Evolutionary conservation across 495 filamentous ascomycete genomes (phyloP).

Genomic region (Penicillium malachiteum): DNA sequence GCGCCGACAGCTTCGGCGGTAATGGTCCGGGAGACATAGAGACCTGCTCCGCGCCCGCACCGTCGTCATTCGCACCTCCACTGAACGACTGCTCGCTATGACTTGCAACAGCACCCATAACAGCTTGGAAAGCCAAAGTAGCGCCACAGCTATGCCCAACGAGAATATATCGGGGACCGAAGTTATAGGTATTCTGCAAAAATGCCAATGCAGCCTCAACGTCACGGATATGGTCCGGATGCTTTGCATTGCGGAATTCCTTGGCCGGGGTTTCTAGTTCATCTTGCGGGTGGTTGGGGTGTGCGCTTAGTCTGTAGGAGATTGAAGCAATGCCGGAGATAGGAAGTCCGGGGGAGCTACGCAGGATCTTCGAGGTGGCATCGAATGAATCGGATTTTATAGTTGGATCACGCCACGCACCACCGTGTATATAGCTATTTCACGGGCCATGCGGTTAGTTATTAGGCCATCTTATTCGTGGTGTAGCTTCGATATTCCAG

Average conservation of each 20-base stretch:
- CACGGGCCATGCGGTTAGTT: neutral
- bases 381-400: conserved; percentile 52
- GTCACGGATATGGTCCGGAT: conserved; percentile 76
- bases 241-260: conserved; percentile 49
- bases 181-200: conserved; percentile 55
- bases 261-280: conserved; percentile 31
- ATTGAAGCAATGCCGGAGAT: conserved; percentile 69
- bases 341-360: conserved; percentile 24
- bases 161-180: conserved; percentile 58
- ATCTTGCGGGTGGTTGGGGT: conserved; percentile 60
- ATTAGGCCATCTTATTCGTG: neutral
- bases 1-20: conserved; percentile 21
- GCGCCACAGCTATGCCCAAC: conserved; percentile 78
- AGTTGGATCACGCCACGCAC: conserved; percentile 81
- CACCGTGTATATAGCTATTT: conserved; percentile 81
- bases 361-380: conserved; percentile 46
- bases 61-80: conserved; percentile 3
- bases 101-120: conserved; percentile 43
- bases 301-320: conserved; percentile 76
- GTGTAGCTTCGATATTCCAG: neutral
- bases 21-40: conserved; percentile 18
- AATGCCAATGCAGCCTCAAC: conserved; percentile 60
- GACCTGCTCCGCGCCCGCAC: conserved; percentile 9
- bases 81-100: conserved; percentile 24
- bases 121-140: conserved; percentile 67